Percentiles rank a stretch among this genome's conserved stretches.
Evolutionary conservation across 768 basidiomycete genomes (phyloP).

Genomic region (Auricularia sp.): DNA sequence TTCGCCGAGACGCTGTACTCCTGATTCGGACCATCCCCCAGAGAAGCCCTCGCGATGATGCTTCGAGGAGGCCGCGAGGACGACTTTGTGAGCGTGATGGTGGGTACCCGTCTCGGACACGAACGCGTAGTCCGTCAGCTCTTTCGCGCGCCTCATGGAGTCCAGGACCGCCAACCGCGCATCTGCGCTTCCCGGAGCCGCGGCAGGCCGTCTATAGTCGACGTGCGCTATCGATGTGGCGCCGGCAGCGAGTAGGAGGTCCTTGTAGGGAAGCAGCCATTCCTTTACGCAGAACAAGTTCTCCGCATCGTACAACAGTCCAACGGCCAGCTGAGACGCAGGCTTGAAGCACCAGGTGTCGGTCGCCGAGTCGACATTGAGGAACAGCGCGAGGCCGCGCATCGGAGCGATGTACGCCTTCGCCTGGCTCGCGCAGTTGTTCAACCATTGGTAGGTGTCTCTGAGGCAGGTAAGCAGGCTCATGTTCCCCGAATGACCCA

Average conservation of each 20-base stretch:
- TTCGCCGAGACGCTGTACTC: neutral
- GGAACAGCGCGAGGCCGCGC: conserved; percentile 26
- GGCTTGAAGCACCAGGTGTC: conserved; percentile 33
- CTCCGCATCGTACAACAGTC: conserved; percentile 20
- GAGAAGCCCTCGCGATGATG: neutral
- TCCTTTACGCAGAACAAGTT: conserved; percentile 16
- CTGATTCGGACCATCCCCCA: neutral
- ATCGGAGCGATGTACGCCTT: conserved; percentile 12
- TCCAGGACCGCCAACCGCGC: neutral
- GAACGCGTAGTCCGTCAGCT: neutral
- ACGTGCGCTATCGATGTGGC: conserved; percentile 11
- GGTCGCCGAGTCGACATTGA: conserved; percentile 34
- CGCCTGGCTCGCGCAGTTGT: conserved; percentile 19
- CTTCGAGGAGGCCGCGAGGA: neutral
- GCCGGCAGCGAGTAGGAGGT: conserved; percentile 10
- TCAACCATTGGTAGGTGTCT: conserved; percentile 36
- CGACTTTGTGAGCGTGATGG: neutral
- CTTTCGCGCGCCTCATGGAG: neutral
- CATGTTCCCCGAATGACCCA: conserved; percentile 15
- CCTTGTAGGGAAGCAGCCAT: conserved; percentile 15
- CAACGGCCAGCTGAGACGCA: conserved; percentile 31
- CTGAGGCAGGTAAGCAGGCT: conserved; percentile 29
- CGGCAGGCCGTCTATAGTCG: neutral
- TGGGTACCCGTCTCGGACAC: neutral
- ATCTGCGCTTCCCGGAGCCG: neutral